Evolutionary conservation across 352 stramenopile genomes (phyloP).

Genomic region (Globisporangium echinulatum): DNA sequence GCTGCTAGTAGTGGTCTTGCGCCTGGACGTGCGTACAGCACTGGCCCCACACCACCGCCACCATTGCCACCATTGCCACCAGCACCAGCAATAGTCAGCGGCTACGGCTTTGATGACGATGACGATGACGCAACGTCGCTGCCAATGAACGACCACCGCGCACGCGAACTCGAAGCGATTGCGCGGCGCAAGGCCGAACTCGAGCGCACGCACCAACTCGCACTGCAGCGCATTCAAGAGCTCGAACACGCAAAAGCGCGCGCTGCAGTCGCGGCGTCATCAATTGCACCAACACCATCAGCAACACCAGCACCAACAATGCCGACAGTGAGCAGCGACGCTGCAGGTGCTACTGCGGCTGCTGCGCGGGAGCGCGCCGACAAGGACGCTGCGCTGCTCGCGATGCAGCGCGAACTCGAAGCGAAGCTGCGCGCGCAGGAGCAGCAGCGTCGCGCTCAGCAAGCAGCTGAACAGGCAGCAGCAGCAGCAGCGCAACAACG

Average conservation of each 20-base stretch:
- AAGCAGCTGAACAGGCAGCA: neutral
- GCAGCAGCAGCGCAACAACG: neutral
- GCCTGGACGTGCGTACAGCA: neutral
- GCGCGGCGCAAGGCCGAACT: constrained; percentile 47
- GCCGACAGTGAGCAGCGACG: neutral
- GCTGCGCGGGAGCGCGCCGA: constrained; percentile 19
- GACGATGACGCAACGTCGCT: constrained; percentile 3
- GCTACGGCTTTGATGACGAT: constrained; percentile 8
- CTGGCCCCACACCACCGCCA: neutral
- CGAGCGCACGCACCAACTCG: constrained; percentile 46
- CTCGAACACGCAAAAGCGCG: constrained; percentile 32
- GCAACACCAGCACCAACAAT: constrained; percentile 3
- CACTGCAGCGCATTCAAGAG: constrained; percentile 41
- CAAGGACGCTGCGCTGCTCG: constrained; percentile 22
- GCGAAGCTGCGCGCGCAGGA: constrained; percentile 8
- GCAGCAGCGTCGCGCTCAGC: constrained; percentile 4
- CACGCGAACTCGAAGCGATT: constrained; percentile 51
- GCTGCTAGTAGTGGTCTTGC: neutral
- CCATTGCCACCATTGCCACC: constrained; percentile 3
- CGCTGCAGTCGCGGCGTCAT: too few species aligned
- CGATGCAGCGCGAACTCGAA: constrained; percentile 11
- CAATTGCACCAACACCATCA: neutral
- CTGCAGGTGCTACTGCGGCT: constrained; percentile 16
- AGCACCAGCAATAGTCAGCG: constrained; percentile 2
- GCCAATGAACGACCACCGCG: neutral